Conservation (phyloP, 345 rosid genomes). For the Hevea brasiliensis region DNA sequence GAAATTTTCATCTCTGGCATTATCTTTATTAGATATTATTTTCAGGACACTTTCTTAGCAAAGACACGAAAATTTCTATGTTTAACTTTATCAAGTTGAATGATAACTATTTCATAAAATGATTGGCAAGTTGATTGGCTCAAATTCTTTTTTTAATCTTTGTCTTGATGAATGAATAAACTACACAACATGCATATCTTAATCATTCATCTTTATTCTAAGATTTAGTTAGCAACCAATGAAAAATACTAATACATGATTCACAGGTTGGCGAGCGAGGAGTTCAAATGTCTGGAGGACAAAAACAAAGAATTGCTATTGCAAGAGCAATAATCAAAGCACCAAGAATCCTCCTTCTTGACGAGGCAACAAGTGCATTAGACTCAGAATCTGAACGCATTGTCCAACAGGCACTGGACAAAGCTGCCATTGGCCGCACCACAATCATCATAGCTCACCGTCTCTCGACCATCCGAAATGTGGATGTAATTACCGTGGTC, state of each 20-base stretch:
- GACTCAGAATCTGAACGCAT: slow-evolving; percentile 38
- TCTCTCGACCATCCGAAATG: slow-evolving; percentile 38
- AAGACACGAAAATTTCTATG: no score
- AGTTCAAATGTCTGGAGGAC: slow-evolving; percentile 46
- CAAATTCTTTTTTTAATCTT: not conserved
- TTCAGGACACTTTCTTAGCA: no score
- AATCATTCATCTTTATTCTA: no score
- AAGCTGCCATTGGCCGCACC: slow-evolving; percentile 35
- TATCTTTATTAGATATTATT: no score
- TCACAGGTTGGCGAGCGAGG: slow-evolving; percentile 45
- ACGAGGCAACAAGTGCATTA: slow-evolving; percentile 46
- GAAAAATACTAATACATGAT: not conserved
- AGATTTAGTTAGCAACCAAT: not conserved
- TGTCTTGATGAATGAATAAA: not conserved
- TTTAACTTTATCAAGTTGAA: no score
- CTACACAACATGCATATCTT: not conserved
- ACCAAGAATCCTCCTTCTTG: slow-evolving; percentile 41
- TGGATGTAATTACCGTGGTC: slow-evolving; percentile 30
- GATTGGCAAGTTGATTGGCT: not conserved
- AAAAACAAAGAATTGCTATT: slow-evolving; percentile 45
- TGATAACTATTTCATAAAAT: not conserved
- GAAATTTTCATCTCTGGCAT: no score
- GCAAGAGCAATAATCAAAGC: slow-evolving; percentile 42
- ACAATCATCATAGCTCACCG: slow-evolving; percentile 39
- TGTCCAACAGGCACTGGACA: slow-evolving; percentile 38